A percentile compares a stretch with the other conserved stretches of the same genome.
phyloP scores from a whole-genome alignment of 441 rosid genomes.

The Theobroma grandiflorum region DNA sequence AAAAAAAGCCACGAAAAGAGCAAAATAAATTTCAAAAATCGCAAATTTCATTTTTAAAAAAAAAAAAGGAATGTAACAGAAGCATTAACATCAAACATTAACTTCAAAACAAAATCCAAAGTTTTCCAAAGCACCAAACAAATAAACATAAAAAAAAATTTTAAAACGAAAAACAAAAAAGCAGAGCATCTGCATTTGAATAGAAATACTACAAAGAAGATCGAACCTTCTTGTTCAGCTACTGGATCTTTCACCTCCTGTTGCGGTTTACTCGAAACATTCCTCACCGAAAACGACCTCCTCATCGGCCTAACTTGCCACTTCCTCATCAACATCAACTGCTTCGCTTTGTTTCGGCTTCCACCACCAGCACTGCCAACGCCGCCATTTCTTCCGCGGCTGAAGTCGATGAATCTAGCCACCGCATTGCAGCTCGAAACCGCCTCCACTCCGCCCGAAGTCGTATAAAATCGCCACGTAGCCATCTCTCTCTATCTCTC shows the following conservation, averaged over 20 bases:
- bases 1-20: background rate
- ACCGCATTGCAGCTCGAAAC: constrained; percentile 38
- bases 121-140: background rate
- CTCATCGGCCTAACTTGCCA: constrained; percentile 34
- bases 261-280: constrained; percentile 55
- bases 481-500: constrained; percentile 40
- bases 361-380: background rate
- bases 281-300: constrained; percentile 46
- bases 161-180: background rate
- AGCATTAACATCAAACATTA: background rate
- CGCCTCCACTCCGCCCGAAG: constrained; percentile 38
- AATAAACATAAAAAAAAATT: background rate
- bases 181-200: constrained; percentile 19
- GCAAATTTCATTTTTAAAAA: background rate
- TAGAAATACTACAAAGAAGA: background rate
- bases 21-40: background rate
- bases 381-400: constrained; percentile 29
- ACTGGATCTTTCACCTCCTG: constrained; percentile 43
- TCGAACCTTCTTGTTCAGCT: constrained; percentile 51
- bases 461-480: constrained; percentile 43
- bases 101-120: background rate
- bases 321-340: constrained; percentile 46
- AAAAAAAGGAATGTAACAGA: background rate
- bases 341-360: constrained; percentile 34
- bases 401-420: constrained; percentile 43